Base-by-base conservation (phyloP, 257 asterid genomes). In the Scutellaria minor region DNA sequence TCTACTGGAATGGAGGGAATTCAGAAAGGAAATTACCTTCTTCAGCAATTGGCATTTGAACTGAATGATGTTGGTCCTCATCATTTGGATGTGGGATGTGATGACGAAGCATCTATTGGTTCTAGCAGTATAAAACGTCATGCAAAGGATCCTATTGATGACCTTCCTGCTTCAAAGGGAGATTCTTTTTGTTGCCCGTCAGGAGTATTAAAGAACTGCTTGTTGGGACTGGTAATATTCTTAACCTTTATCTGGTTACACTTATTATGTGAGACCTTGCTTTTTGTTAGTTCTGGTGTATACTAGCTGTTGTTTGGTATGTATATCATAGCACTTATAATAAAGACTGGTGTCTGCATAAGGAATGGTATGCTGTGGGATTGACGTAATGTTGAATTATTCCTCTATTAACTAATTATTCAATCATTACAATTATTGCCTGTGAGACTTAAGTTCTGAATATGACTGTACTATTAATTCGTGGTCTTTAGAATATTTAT, bases 11-110 rank as follows among this genome's bases (percentile, higher is more conserved):
- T 80, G 52, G 96, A 84, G 78, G 82, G 84, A 46, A 60, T 75
- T 58, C 87, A 76, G 73, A 81, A 83, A 74, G 98, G 98, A 71
- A 74, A 73, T 61, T 84, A 89, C 81, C 85, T 93, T 84, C 88
- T 93, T 76, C 81, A 57, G 39, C 96, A 86, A 84, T 75, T 93
- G 78, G 85, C 92, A 31, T 70, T 39, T 68, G 85, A 79, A 85
- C 75, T 90, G 81, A 82, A 72, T 68, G 79, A 77, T 72, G 73
- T 75, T 83, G 79, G 81, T 70, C 56, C 76, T 60, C 46, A 58
- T 62, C 54, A 48, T 72, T 55, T 62, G 71, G 77, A 73, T 66
- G 84, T 35, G 75, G 76, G 52, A 68, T 59, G 60, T 73, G 72
- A 55, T 72, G 82, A 78, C 78, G 71, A 71, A 55, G 62, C 80